These are phyloP conservation scores for Melanogaster broomeanus DNA, from an alignment of 768 basidiomycete genomes.

Conservation along the genomic window DNA sequence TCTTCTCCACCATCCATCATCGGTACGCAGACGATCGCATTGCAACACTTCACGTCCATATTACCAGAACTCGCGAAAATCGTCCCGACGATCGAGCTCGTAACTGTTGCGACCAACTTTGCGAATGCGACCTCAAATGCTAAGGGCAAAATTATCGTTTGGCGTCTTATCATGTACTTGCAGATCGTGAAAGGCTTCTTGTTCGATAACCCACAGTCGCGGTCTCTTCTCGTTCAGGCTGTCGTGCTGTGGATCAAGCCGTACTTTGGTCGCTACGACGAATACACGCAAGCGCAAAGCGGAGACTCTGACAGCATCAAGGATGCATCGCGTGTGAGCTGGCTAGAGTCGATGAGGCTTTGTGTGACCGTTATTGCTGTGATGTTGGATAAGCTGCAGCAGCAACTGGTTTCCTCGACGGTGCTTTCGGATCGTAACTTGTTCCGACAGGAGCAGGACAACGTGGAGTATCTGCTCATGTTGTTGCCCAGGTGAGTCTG, in stretches of 20 bases:
- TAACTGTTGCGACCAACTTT: conserved; percentile 84
- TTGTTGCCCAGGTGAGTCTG: conserved; percentile 76
- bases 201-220: conserved; percentile 80
- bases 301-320: conserved; percentile 66
- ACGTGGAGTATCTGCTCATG: conserved; percentile 82
- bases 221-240: conserved; percentile 80
- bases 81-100: conserved; percentile 80
- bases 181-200: conserved; percentile 88
- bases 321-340: conserved; percentile 78
- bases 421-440: conserved; percentile 61
- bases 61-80: conserved; percentile 85
- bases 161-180: conserved; percentile 93
- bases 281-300: conserved; percentile 61
- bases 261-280: conserved; percentile 90
- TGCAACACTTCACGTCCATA: conserved; percentile 92
- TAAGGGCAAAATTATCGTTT: conserved; percentile 87
- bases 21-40: conserved; percentile 91
- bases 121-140: conserved; percentile 75
- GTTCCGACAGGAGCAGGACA: conserved; percentile 84
- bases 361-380: conserved; percentile 87
- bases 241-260: conserved; percentile 95
- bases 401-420: conserved; percentile 68
- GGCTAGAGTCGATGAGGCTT: conserved; percentile 90
- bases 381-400: conserved; percentile 88
- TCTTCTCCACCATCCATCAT: conserved; percentile 83